phyloP scores from a whole-genome alignment of 2,329 filamentous ascomycete genomes.

The Karstenula rhodostoma region DNA sequence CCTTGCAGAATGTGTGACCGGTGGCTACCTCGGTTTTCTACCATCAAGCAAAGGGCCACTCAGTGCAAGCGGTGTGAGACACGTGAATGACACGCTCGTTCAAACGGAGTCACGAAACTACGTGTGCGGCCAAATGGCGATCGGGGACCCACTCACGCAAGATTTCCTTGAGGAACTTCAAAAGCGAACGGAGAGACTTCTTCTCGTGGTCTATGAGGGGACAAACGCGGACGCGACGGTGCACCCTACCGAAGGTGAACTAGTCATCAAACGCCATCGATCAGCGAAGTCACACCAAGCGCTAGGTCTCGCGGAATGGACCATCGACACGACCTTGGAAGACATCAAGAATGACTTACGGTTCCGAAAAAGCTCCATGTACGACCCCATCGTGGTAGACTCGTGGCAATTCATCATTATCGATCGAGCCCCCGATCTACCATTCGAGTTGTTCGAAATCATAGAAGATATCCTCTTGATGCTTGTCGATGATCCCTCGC shows the following conservation, averaged over 20 bases:
- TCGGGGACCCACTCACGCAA: constrained; percentile 30
- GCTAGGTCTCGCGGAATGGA: constrained; percentile 25
- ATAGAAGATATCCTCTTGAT: constrained; percentile 37
- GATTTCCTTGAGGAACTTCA: constrained; percentile 33
- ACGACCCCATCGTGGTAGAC: constrained; percentile 40
- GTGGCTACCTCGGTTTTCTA: constrained; percentile 38
- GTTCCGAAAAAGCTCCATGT: constrained; percentile 32
- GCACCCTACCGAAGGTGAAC: constrained; percentile 31
- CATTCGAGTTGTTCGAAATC: constrained; percentile 38
- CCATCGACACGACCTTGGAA: constrained; percentile 30
- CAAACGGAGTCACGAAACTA: constrained; percentile 36
- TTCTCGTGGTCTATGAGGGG: constrained; percentile 40
- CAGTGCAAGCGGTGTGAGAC: background rate
- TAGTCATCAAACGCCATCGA: constrained; percentile 35
- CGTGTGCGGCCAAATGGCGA: constrained; percentile 41
- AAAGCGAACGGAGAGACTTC: constrained; percentile 27
- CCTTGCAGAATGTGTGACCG: constrained; percentile 30
- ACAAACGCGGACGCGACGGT: constrained; percentile 36
- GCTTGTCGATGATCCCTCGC: constrained; percentile 34
- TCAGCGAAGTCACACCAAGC: constrained; percentile 24
- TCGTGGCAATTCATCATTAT: constrained; percentile 46
- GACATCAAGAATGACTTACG: constrained; percentile 40
- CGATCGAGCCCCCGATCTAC: constrained; percentile 33
- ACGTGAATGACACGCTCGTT: constrained; percentile 20
- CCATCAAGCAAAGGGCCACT: constrained; percentile 33